These are phyloP conservation scores for Psilocybe tampanensis DNA, from an alignment of 768 basidiomycete species.

Conservation along the genomic window DNA sequence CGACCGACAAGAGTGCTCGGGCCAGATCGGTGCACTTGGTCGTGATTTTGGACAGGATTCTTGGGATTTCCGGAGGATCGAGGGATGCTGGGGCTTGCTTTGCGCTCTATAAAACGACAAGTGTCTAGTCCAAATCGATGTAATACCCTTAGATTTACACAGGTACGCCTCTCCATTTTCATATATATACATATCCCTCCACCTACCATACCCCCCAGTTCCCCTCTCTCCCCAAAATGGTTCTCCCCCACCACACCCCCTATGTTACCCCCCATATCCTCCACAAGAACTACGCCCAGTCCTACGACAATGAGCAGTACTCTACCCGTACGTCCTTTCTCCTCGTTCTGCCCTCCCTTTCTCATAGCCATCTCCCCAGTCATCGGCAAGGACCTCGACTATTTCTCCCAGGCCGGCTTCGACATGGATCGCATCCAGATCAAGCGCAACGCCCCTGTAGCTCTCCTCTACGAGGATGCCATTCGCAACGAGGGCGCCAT, in stretches of 20 bases:
- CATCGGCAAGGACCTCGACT: constrained; percentile 90
- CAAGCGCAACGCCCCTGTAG: constrained; percentile 90
- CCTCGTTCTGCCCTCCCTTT: constrained; percentile 1
- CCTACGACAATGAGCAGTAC: constrained; percentile 63
- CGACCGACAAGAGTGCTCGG: constrained; percentile 23
- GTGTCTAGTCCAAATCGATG: neutral
- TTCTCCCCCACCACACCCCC: constrained; percentile 72
- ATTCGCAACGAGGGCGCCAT: constrained; percentile 98
- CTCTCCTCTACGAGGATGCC: constrained; percentile 95
- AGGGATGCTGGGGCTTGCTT: constrained; percentile 35
- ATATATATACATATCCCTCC: constrained; percentile 12
- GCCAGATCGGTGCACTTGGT: constrained; percentile 28
- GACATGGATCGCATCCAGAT: constrained; percentile 98
- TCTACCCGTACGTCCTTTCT: constrained; percentile 52
- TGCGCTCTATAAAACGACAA: constrained; percentile 31
- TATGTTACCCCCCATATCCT: constrained; percentile 90
- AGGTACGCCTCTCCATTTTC: constrained; percentile 14
- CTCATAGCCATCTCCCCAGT: constrained; percentile 53
- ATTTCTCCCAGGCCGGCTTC: constrained; percentile 99
- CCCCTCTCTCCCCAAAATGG: constrained; percentile 50
- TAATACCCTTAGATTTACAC: constrained; percentile 7
- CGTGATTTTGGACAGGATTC: constrained; percentile 15
- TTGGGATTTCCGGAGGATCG: constrained; percentile 33
- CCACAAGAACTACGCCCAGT: constrained; percentile 83
- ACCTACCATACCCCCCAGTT: constrained; percentile 10